Base-by-base conservation (phyloP, 2,329 filamentous ascomycete genomes). In the Colletotrichum neosansevieriae region DNA sequence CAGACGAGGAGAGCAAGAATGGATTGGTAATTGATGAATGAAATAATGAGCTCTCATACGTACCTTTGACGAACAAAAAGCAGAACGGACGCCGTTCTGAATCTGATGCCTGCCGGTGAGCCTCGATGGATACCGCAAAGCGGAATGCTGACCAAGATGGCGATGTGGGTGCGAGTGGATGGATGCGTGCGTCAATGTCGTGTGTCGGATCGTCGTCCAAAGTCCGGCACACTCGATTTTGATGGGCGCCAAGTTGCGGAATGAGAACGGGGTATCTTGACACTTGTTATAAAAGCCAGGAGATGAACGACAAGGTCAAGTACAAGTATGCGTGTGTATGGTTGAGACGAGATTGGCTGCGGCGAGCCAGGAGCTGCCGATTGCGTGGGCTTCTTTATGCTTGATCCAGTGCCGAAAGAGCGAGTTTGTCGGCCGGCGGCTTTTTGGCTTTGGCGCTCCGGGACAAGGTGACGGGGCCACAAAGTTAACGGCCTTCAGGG, bases 121-220 rank as follows among this genome's bases (percentile, higher is more conserved):
- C 21, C 47, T 40, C 24, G 32, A 59, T 49, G 57, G 44, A 19
- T n/a, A 58, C 21, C 21, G 40, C 53, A 38, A 34, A 24, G 53
- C 36, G 53, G 34, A 57, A 57, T 29, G 53, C 13, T 32, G 60
- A 56, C 51, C 60, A 63, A 36, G 17, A 57, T 38, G 51, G 40
- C 38, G 56, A 29, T 53, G 57, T 65, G 63, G 63, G 47, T 51
- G 17, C 19, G 32, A 11, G 58, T 63, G 63, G 58, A 63, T 63
- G 63, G 58, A 63, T 67, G 50, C 24, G 13, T 44, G 34, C 51
- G 58, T 57, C 50, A 17, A 36, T n/a, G 50, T 66, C 63, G 50
- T 49, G 50, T 67, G 42, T 63, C 36, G 51, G 51, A 67, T 58
- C 64, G 59, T 67, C 64, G 59, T 67, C 64, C 59, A 63, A 67